phyloP scores from a whole-genome alignment of 768 basidiomycete genomes.

The Hebeloma cylindrosporum region DNA sequence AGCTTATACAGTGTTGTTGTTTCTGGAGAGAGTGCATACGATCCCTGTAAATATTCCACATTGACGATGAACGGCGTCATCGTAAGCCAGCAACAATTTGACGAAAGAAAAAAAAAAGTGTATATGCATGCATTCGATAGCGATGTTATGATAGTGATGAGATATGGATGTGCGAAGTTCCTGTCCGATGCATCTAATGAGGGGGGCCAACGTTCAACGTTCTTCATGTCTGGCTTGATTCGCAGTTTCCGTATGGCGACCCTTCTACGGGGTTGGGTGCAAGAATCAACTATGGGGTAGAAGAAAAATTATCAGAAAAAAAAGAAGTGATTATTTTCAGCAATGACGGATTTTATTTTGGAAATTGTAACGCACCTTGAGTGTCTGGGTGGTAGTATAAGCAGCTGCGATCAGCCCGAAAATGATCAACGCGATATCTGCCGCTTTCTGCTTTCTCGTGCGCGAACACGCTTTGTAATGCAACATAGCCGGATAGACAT shows the following conservation, averaged over 20 bases:
- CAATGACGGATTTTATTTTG: too few species aligned
- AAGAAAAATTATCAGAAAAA: too few species aligned
- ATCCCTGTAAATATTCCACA: constrained; percentile 8
- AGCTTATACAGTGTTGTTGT: too few species aligned
- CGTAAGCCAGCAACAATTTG: constrained; percentile 3
- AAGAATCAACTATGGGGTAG: constrained; percentile 54
- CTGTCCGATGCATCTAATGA: too few species aligned
- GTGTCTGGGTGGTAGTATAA: constrained; percentile 81
- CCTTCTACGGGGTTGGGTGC: constrained; percentile 40
- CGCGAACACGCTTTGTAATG: constrained; percentile 85
- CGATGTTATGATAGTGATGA: too few species aligned
- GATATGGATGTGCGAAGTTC: neutral
- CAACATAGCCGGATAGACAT: constrained; percentile 91
- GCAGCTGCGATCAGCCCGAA: constrained; percentile 73
- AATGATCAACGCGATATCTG: constrained; percentile 70
- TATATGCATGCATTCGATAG: too few species aligned
- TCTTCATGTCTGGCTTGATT: constrained; percentile 9
- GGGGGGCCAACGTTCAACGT: too few species aligned
- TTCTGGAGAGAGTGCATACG: too few species aligned
- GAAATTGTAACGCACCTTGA: constrained; percentile 51
- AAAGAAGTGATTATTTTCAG: too few species aligned
- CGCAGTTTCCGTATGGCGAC: constrained; percentile 37
- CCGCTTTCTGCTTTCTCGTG: constrained; percentile 61
- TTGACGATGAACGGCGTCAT: constrained; percentile 9
- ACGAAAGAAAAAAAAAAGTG: neutral